Base-by-base conservation (phyloP, 2,329 filamentous ascomycete genomes). In the Spiromastix sp. region DNA sequence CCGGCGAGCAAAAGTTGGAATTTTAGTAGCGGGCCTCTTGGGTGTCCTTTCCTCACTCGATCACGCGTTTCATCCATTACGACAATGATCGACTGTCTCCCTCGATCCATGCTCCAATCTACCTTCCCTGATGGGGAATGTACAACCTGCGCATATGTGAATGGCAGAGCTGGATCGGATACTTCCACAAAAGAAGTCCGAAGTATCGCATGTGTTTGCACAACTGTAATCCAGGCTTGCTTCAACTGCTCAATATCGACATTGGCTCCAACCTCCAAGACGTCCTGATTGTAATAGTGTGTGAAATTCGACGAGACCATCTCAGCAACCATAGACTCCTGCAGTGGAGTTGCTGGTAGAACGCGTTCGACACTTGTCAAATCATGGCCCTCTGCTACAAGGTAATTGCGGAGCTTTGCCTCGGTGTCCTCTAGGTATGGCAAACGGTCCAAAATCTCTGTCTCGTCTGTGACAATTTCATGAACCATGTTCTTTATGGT, bases 201-300 rank as follows among this genome's bases (percentile, higher is more conserved):
- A 7, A 94, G 61, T 18, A 94, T 82, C 0, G 84, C 76, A 5
- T 79, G 78, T 1, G 55, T 54, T 4, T 61, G 51, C 18, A 84
- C 60, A 1, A 87, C 74, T 1, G 51, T 52, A 4, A 55, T 52
- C 73, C 84, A 85, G 1, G 85, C 81, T 1, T 51, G 33, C 22
- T 68, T 64, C 1, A 94, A 64, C 30, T 48, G 67, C 0, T 59
- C 43, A 0, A 78, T 24, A 45, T 93, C 69, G 1, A 78, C 64
- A 1, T 60, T 54, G 0, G 63, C 43, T 0, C 59, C 50, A 2
- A 95, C 44, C 42, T 77, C 70, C 15, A 93, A 63, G 2, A 89
- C 59, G 47, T 94, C 83, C 38, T 91, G 79, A 42, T 93, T 94
- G 63, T 85, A 93, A 52, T 96, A 96, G 43, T 77, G 72, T 8